Percentiles rank a stretch among this genome's conserved stretches.
Conservation (phyloP, 2,329 filamentous ascomycete species). For the Fusarium virguliforme region DNA sequence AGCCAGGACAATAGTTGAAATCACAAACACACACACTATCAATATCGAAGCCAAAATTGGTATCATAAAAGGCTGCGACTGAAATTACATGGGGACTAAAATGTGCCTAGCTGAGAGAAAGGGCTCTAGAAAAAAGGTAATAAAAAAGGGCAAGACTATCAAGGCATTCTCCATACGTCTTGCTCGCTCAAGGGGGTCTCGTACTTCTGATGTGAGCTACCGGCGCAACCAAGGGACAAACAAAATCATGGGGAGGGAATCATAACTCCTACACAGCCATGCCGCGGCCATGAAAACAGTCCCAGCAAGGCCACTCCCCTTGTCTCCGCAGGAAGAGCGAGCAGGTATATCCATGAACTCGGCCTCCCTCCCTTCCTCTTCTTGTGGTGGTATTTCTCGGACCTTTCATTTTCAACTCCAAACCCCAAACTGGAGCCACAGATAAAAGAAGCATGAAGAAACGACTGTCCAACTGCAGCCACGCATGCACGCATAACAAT, state of each 20-base stretch:
- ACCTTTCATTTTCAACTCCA: slow-evolving; percentile 57
- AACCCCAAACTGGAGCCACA: slow-evolving; percentile 53
- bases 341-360: slow-evolving; percentile 54
- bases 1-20: slow-evolving; percentile 8
- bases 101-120: slow-evolving; percentile 56
- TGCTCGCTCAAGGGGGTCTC: slow-evolving; percentile 47
- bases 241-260: slow-evolving; percentile 48
- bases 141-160: slow-evolving; percentile 59
- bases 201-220: slow-evolving; percentile 46
- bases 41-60: slow-evolving; percentile 54
- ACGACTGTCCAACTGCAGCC: slow-evolving; percentile 52
- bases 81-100: slow-evolving; percentile 66
- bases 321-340: slow-evolving; percentile 41
- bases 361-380: slow-evolving; percentile 42
- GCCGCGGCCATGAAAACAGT: slow-evolving; percentile 43
- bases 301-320: slow-evolving; percentile 35
- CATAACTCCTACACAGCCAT: slow-evolving; percentile 50
- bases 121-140: slow-evolving; percentile 54
- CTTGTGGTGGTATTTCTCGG: slow-evolving; percentile 52
- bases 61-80: slow-evolving; percentile 63
- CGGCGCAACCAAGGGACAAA: slow-evolving; percentile 46
- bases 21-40: slow-evolving; percentile 33
- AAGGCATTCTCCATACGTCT: slow-evolving; percentile 54
- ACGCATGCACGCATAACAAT: slow-evolving; percentile 44
- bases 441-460: slow-evolving; percentile 50